A percentile compares a stretch with the other conserved stretches of the same genome.
phyloP scores from a whole-genome alignment of 2,329 filamentous ascomycete genomes.

The Cladosporium sp. region DNA sequence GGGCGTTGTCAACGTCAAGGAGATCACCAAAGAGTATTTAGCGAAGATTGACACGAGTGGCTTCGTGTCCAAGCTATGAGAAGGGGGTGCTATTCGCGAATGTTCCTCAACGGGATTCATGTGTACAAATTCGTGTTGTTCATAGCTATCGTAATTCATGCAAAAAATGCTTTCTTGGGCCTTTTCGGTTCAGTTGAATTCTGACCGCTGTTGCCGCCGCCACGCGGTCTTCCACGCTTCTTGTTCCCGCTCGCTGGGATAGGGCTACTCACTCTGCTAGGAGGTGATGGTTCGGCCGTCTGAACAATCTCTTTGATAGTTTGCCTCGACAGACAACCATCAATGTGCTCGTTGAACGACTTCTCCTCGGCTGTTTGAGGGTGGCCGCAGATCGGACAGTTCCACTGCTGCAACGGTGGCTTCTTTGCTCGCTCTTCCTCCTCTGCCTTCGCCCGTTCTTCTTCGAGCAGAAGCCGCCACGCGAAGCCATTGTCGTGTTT shows the following conservation, averaged over 20 bases:
- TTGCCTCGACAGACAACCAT: constrained; percentile 81
- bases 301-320: constrained; percentile 78
- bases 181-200: constrained; percentile 4
- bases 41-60: constrained; percentile 39
- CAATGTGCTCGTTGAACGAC: constrained; percentile 86
- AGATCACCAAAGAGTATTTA: constrained; percentile 43
- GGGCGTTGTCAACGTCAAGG: constrained; percentile 38
- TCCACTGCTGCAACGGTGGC: constrained; percentile 59
- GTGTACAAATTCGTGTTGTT: background rate
- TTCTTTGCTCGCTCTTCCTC: constrained; percentile 28
- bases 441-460: constrained; percentile 25
- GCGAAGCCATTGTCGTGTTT: constrained; percentile 37
- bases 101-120: background rate
- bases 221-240: constrained; percentile 9
- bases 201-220: background rate
- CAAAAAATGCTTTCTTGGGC: constrained; percentile 10
- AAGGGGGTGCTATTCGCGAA: background rate
- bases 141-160: constrained; percentile 15
- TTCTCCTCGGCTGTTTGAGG: constrained; percentile 74
- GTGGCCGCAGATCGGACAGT: constrained; percentile 82
- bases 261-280: background rate
- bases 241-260: background rate
- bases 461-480: constrained; percentile 36
- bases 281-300: constrained; percentile 6
- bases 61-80: constrained; percentile 31